Evolutionary conservation across 2,329 filamentous ascomycete species (phyloP), one percentile per base, ranked within the genome.

Genomic region (Aureobasidium lini): DNA sequence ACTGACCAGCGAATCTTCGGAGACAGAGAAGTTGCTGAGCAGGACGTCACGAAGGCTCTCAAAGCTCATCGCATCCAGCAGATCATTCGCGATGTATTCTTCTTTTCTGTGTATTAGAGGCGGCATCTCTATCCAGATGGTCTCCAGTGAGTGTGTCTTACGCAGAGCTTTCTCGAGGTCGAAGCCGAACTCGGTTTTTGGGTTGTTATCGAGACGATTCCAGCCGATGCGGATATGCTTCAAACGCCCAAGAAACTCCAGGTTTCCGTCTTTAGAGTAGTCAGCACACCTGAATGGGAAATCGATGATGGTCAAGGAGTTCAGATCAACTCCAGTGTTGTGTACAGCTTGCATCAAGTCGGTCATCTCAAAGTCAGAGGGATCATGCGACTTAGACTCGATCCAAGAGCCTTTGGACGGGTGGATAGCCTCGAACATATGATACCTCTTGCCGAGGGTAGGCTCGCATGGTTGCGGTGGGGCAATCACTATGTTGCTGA

Each of bases 191-290:
- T 2, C 3, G 18, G 15, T 40, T 6, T 46, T 11, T 15, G 53
- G 43, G 11, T 42, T 40, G n/a, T 9, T 13, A 4, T 10, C 1
- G 6, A 44, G 31, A 5, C 40, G 16, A 13, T 29, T 36, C 16
- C n/a, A 46, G 11, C 52, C 31, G 13, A 56, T 37, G 15, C 52
- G 52, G 13, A 56, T 34, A 13, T 56, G 52, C 31, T 56, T 56
- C 29, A 56, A 31, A 4, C 13, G 23, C 11, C 10, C 16, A 7
- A 56, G 16, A 1, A 40, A 23, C 11, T 10, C 1, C 4, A 44
- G n/a, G n/a, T 15, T 36, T 2, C 2, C 8, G 7, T 9, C 11
- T 29, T 9, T 6, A 1, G 11, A 1, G n/a, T 28, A 56, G 13
- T 44, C n/a, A 6, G 29, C 39, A n/a, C 52, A 56, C 1, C 13